These are phyloP conservation scores for Phytopythium mirpurense DNA, from an alignment of 352 stramenopile species.

Conservation along the genomic window DNA sequence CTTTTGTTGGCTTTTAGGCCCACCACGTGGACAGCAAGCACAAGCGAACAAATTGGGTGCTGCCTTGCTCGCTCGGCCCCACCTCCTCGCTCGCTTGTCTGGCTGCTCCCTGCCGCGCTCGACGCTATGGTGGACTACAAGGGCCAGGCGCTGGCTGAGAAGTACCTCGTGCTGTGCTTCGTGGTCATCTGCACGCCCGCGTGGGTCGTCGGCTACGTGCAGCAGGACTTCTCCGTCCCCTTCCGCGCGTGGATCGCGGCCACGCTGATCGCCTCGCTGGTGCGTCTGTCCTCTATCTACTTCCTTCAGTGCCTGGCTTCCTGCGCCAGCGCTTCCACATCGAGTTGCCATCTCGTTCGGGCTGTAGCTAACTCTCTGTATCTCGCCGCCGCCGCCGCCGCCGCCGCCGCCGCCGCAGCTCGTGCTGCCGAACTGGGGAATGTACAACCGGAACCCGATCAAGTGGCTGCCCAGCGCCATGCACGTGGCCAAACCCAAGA, in stretches of 20 bases:
- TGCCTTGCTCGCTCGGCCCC: no score
- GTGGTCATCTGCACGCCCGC: constrained; percentile 69
- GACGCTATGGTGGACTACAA: constrained; percentile 83
- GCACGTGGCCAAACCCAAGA: constrained; percentile 50
- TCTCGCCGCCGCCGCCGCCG: background rate
- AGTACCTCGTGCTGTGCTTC: constrained; percentile 58
- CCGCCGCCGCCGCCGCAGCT: constrained; percentile 23
- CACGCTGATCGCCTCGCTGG: constrained; percentile 50
- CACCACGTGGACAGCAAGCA: background rate
- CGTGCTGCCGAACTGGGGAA: constrained; percentile 74
- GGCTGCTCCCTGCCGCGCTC: no score
- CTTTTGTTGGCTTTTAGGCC: no score
- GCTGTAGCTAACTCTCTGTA: background rate
- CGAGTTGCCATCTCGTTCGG: background rate
- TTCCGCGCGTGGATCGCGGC: constrained; percentile 67
- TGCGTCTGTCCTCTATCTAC: no score
- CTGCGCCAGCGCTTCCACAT: no score
- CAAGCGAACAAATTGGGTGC: background rate
- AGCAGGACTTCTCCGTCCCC: constrained; percentile 80
- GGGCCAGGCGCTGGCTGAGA: constrained; percentile 67
- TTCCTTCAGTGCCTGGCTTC: background rate
- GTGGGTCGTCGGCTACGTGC: constrained; percentile 80
- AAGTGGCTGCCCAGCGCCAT: constrained; percentile 76
- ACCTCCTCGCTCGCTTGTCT: no score
- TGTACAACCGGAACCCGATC: constrained; percentile 83